These are phyloP conservation scores for Melastoma malabathricum DNA, from an alignment of 345 rosid species.

Conservation along the genomic window DNA sequence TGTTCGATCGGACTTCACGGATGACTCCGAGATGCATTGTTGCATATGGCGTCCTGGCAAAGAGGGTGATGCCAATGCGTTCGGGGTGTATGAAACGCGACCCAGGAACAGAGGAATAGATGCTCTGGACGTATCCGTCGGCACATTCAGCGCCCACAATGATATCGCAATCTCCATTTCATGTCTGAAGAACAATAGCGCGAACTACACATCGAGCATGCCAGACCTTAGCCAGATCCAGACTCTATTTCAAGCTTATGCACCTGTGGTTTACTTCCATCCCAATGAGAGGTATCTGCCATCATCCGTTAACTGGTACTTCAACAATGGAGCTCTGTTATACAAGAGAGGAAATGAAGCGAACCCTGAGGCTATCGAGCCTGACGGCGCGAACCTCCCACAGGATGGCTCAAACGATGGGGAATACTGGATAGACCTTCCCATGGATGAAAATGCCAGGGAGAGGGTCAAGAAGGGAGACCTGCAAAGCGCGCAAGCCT, in stretches of 20 bases:
- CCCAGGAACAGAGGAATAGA: constrained; percentile 36
- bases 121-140: constrained; percentile 43
- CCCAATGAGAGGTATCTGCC: constrained; percentile 65
- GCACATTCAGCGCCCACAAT: constrained; percentile 39
- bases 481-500: constrained; percentile 31
- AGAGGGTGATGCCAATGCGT: constrained; percentile 10
- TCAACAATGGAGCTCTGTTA: constrained; percentile 56
- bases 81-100: constrained; percentile 25
- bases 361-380: constrained; percentile 29
- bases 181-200: constrained; percentile 47
- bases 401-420: constrained; percentile 76
- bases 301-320: constrained; percentile 65
- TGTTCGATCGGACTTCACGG: constrained; percentile 58
- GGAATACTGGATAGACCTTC: constrained; percentile 75
- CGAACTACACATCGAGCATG: constrained; percentile 31
- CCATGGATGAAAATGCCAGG: constrained; percentile 21
- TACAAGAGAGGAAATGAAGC: constrained; percentile 53
- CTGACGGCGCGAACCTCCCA: constrained; percentile 63
- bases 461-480: constrained; percentile 69
- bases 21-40: constrained; percentile 29
- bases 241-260: constrained; percentile 31
- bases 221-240: constrained; percentile 44
- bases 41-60: constrained; percentile 50
- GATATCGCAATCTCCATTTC: constrained; percentile 8
- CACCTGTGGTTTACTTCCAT: constrained; percentile 60